Conservation (phyloP, 805 yeast species). For the Brettanomyces anomalus region DNA sequence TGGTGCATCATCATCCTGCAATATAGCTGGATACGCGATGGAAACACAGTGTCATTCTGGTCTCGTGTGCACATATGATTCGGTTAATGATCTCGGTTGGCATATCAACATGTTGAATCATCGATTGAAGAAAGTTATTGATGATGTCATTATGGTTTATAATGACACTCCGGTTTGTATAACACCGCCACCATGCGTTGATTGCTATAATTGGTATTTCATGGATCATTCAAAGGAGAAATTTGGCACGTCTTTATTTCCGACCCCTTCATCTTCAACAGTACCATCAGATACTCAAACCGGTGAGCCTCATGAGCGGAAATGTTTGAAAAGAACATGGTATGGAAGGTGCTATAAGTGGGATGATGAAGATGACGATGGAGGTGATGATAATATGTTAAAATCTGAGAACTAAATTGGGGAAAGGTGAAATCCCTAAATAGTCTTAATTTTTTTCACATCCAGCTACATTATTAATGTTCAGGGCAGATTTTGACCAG, state of each 20-base stretch:
- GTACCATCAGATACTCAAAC: slow-evolving; percentile 11
- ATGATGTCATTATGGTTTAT: slow-evolving; percentile 61
- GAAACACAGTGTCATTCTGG: slow-evolving; percentile 95
- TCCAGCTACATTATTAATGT: too few species aligned
- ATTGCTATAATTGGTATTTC: slow-evolving; percentile 85
- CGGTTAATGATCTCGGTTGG: slow-evolving; percentile 86
- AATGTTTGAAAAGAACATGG: slow-evolving; percentile 53
- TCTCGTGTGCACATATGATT: slow-evolving; percentile 77
- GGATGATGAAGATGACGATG: slow-evolving; percentile 20
- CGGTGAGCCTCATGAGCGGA: slow-evolving; percentile 25
- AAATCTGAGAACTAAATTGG: too few species aligned
- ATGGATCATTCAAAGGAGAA: slow-evolving; percentile 37
- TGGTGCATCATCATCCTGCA: slow-evolving; percentile 85
- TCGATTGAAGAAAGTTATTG: slow-evolving; percentile 84
- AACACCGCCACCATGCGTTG: slow-evolving; percentile 76
- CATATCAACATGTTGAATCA: slow-evolving; percentile 81
- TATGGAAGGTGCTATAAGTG: slow-evolving; percentile 42
- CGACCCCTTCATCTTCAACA: slow-evolving; percentile 9
- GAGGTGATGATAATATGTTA: too few species aligned
- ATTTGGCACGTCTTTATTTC: slow-evolving; percentile 22
- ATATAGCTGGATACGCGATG: slow-evolving; percentile 93
- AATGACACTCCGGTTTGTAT: slow-evolving; percentile 71
- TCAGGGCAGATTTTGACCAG: too few species aligned
- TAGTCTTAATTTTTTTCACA: too few species aligned
- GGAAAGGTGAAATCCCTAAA: too few species aligned